Evolutionary conservation across 1,284 basidiomycete species (phyloP).

Genomic region (Puccinia triticina): DNA sequence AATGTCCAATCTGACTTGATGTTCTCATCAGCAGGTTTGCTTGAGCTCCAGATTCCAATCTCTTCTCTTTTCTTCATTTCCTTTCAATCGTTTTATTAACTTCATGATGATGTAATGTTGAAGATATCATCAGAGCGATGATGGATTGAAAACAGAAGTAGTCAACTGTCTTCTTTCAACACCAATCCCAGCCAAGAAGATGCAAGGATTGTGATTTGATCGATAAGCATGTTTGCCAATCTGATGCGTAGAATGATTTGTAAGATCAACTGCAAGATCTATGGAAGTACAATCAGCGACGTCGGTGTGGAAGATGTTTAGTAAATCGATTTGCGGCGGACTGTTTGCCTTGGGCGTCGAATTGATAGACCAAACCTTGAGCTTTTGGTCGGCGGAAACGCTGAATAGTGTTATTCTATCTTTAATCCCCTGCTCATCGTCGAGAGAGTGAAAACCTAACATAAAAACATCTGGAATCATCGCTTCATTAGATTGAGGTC

Average conservation of each 20-base stretch:
- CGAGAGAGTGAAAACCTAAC: background rate
- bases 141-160: background rate
- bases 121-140: too few relatives aligned
- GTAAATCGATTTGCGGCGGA: background rate
- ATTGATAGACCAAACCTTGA: conserved; percentile 6
- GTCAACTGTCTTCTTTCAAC: background rate
- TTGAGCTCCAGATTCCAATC: too few relatives aligned
- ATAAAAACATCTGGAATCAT: background rate
- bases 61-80: too few relatives aligned
- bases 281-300: conserved; percentile 15
- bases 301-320: background rate
- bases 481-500: background rate
- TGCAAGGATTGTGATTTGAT: background rate
- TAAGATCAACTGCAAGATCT: background rate
- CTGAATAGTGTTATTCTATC: background rate
- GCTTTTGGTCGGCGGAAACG: conserved; percentile 12
- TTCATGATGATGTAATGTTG: too few relatives aligned
- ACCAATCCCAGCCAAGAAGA: background rate
- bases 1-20: too few relatives aligned
- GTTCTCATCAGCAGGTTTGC: too few relatives aligned
- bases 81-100: too few relatives aligned
- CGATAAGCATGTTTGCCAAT: too few relatives aligned
- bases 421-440: background rate
- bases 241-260: background rate
- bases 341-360: background rate